Evolutionary conservation across 2,329 filamentous ascomycete genomes (phyloP), one percentile per base, ranked within the genome.

Genomic region (Leptographium lundbergii): DNA sequence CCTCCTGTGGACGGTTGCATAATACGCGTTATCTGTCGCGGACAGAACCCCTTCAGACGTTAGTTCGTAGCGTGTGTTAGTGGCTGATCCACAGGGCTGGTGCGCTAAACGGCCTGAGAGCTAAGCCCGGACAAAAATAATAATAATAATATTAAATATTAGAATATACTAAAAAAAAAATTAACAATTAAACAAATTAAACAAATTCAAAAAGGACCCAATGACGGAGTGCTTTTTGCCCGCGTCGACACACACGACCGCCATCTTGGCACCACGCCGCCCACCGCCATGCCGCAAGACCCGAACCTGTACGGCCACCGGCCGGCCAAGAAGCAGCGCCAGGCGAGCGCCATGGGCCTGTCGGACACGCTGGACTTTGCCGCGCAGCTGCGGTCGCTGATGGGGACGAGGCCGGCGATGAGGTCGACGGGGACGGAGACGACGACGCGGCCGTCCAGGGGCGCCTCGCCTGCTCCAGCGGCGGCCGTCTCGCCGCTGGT

Each of bases 341-440:
- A 81, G 64, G 81, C 81, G 68, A 85, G 84, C 34, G 84, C 87
- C 67, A 81, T 89, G 60, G 82, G 84, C 22, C 82, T 91, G 22
- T 86, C 84, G 22, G 84, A 82, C 56, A 86, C 84, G 52, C 82
- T 96, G 58, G 85, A 90, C 69, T 97, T 99, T 75, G 85, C 88
- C n/a, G 89, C 89, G 13, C 88, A 94, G 64, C 82, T 97, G 63
- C 87, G 88, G 65, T 88, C 86, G 53, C 83, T 96, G 59, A 89
- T 96, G 73, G 42, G 96, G 58, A 89, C 96, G 73, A 60, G 71
- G 6, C 81, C 87, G 67, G 87, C 7, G 27, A 4, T 24, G 27
- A 45, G 7, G 36, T 5, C 29, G 36, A 13, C 52, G 13, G 29
- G n/a, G 17, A 7, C 48, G 42, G 70, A 72, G 51, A 70, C 60